Evolutionary conservation across 1,284 basidiomycete species (phyloP).

Genomic region (Rugiboletus extremiorientalis): DNA sequence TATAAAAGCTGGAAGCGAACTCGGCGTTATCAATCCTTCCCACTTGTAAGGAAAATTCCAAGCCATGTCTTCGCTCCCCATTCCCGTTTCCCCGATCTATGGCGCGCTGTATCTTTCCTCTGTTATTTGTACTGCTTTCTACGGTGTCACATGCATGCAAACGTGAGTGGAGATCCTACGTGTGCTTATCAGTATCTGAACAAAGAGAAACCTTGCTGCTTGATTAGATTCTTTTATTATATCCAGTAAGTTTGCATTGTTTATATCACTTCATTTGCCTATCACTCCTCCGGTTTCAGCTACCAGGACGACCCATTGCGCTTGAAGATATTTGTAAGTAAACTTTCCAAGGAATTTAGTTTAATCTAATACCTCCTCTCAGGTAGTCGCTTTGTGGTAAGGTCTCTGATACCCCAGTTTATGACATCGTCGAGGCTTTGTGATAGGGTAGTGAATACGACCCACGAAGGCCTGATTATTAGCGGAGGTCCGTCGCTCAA

Average conservation of each 20-base stretch:
- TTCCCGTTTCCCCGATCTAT: no score
- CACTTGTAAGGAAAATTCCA: no score
- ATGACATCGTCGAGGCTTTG: neutral
- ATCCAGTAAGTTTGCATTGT: constrained; percentile 1
- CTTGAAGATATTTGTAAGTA: constrained; percentile 14
- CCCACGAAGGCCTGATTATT: constrained; percentile 3
- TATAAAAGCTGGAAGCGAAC: no score
- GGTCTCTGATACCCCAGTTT: neutral
- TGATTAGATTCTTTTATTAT: constrained; percentile 18
- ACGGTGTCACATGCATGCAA: constrained; percentile 18
- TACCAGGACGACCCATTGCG: constrained; percentile 7
- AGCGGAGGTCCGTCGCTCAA: constrained; percentile 3
- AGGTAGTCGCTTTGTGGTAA: constrained; percentile 14
- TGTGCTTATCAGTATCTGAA: neutral
- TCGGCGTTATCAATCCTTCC: no score
- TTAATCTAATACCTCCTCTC: neutral
- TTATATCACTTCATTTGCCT: neutral
- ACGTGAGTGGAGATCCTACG: constrained; percentile 5
- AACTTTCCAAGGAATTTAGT: no score
- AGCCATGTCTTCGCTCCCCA: no score
- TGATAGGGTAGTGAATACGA: constrained; percentile 8
- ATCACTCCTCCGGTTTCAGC: neutral
- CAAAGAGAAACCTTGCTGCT: accelerated
- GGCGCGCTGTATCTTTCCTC: constrained; percentile 1
- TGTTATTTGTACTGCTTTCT: constrained; percentile 7